Conservation (phyloP, 2,329 filamentous ascomycete genomes). For the Beauveria bassiana region DNA sequence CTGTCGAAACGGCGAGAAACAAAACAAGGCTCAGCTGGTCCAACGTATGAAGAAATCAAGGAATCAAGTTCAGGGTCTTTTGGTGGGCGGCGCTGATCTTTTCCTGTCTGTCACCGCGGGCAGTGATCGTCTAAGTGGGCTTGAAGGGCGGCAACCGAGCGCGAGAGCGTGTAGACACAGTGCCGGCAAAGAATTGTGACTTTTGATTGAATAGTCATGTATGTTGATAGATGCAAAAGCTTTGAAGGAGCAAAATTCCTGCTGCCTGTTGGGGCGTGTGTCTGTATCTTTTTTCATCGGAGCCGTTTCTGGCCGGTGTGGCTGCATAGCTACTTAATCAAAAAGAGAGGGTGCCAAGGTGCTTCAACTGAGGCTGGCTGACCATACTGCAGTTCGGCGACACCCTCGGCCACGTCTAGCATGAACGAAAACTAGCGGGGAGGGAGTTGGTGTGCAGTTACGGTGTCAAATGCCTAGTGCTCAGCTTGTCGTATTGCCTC, state of each 20-base stretch:
- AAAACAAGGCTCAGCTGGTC: not conserved
- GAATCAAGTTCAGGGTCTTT: slow-evolving; percentile 6
- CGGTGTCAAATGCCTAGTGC: not conserved
- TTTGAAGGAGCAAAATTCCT: not conserved
- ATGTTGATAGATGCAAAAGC: not conserved
- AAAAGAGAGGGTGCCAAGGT: not conserved
- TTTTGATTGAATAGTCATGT: not conserved
- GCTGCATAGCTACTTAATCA: slow-evolving; percentile 4
- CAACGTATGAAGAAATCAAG: not conserved
- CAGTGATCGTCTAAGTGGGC: slow-evolving; percentile 8
- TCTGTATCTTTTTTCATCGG: not conserved
- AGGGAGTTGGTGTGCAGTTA: not conserved
- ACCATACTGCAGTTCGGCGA: not conserved
- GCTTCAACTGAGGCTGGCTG: not conserved
- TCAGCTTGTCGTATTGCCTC: not conserved
- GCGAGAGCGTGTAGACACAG: not conserved
- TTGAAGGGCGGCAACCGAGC: not conserved
- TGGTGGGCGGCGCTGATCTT: slow-evolving; percentile 7
- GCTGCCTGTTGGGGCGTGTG: not conserved
- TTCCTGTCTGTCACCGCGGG: not conserved
- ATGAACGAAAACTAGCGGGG: not conserved
- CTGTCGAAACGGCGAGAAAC: not conserved
- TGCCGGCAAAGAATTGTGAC: not conserved
- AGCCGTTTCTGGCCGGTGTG: slow-evolving; percentile 5
- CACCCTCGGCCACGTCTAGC: not conserved